Evolutionary conservation across 495 filamentous ascomycete genomes (phyloP).

Genomic region (Annulohypoxylon maeteangense): DNA sequence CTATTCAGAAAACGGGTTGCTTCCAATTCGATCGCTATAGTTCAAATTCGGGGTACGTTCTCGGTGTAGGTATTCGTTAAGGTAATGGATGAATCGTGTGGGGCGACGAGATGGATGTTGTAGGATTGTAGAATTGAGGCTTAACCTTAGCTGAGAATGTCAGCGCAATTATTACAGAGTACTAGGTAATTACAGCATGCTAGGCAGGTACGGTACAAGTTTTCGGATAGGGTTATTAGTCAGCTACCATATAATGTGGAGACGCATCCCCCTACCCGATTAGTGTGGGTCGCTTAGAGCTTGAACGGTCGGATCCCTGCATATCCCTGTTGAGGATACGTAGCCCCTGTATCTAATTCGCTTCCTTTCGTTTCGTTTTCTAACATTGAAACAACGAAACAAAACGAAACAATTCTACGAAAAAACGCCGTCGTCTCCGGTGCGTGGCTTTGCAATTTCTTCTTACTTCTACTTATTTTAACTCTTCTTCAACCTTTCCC

Average conservation of each 20-base stretch:
- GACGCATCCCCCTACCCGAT: neutral
- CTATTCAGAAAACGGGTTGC: neutral
- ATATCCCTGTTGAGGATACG: constrained; percentile 27
- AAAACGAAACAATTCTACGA: neutral
- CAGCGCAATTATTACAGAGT: neutral
- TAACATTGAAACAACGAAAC: constrained; percentile 16
- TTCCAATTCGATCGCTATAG: neutral
- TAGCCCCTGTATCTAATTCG: constrained; percentile 12
- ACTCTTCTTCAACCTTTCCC: neutral
- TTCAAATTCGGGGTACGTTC: neutral
- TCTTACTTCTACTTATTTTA: neutral
- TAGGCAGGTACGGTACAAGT: too few relatives aligned
- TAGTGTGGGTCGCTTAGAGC: constrained; percentile 14
- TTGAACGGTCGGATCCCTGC: constrained; percentile 11
- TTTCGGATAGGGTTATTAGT: constrained; percentile 3
- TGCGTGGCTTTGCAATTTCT: constrained; percentile 6
- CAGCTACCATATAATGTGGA: neutral
- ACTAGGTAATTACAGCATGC: too few relatives aligned
- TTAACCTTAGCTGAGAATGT: neutral
- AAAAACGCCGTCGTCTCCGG: neutral
- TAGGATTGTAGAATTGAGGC: neutral
- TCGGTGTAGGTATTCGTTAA: neutral
- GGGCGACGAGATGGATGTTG: neutral
- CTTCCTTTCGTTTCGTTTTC: constrained; percentile 4
- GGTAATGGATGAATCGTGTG: neutral